Percentiles rank a stretch among this genome's conserved stretches.
Conservation (phyloP, 192 early-diverging fungal genomes). For the Thoreauomyces humboldtii region DNA sequence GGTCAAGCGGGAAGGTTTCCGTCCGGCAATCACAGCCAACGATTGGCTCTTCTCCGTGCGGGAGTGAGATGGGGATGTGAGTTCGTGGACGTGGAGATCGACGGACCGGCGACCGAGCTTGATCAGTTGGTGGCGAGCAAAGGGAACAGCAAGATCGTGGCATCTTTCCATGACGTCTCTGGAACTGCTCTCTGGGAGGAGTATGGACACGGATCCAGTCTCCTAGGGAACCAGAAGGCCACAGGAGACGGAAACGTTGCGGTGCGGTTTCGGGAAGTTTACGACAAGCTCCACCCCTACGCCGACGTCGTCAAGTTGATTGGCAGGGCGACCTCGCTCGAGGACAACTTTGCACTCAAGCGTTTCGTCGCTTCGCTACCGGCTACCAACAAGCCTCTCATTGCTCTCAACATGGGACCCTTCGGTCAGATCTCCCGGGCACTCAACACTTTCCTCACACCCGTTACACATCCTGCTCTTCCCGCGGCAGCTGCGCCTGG, state of each 20-base stretch:
- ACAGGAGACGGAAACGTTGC: background rate
- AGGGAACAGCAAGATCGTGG: constrained; percentile 69
- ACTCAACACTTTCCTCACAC: constrained; percentile 87
- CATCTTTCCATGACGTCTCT: constrained; percentile 84
- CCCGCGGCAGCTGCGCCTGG: constrained; percentile 86
- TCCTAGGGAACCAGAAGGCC: constrained; percentile 8
- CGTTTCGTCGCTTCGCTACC: constrained; percentile 55
- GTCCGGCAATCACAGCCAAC: constrained; percentile 54
- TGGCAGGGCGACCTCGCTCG: constrained; percentile 67
- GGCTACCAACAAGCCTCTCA: constrained; percentile 68
- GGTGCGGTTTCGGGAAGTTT: constrained; percentile 48
- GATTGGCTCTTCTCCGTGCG: constrained; percentile 63
- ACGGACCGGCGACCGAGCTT: constrained; percentile 31
- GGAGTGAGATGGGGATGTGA: constrained; percentile 89
- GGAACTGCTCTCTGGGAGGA: constrained; percentile 64
- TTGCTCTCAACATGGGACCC: constrained; percentile 93
- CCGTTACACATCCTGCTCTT: constrained; percentile 84
- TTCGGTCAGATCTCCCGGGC: constrained; percentile 87
- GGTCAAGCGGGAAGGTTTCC: constrained; percentile 84
- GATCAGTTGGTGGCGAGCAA: constrained; percentile 51
- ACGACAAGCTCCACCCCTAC: constrained; percentile 41
- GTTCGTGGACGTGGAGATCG: constrained; percentile 86
- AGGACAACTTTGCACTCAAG: constrained; percentile 82
- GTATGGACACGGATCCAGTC: constrained; percentile 24
- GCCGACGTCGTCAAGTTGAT: constrained; percentile 94